Conservation (phyloP, 179 eudicot species). For the Beta macrorhiza region DNA sequence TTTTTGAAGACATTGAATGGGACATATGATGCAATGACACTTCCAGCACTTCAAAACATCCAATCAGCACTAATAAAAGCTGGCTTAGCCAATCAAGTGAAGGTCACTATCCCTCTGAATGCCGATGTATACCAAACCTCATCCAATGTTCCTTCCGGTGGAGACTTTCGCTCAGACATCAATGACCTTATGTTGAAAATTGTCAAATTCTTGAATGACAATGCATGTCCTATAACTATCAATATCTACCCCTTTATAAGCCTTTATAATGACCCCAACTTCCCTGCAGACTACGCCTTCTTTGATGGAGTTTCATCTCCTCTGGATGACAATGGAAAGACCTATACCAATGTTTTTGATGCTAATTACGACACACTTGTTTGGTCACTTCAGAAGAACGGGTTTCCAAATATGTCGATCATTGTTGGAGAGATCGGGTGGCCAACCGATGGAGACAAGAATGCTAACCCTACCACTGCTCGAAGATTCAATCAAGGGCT, state of each 20-base stretch:
- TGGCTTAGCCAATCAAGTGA: constrained; percentile 58
- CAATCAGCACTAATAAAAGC: constrained; percentile 79
- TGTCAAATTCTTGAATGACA: constrained; percentile 50
- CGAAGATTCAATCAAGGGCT: constrained; percentile 60
- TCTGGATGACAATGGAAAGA: constrained; percentile 47
- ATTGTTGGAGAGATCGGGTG: constrained; percentile 71
- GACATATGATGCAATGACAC: constrained; percentile 47
- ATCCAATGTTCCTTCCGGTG: constrained; percentile 52
- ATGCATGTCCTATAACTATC: constrained; percentile 61
- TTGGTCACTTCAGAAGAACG: constrained; percentile 54
- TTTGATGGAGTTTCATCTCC: constrained; percentile 49
- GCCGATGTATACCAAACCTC: constrained; percentile 65
- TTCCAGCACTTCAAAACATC: constrained; percentile 72
- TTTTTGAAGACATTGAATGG: constrained; percentile 58
- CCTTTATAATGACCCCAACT: constrained; percentile 52
- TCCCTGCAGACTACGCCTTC: constrained; percentile 60
- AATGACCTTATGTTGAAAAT: constrained; percentile 56
- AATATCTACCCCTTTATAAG: constrained; percentile 84
- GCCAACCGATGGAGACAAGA: constrained; percentile 61
- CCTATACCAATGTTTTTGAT: constrained; percentile 55
- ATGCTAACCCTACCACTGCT: constrained; percentile 48
- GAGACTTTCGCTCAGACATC: constrained; percentile 68
- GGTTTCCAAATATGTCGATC: constrained; percentile 48
- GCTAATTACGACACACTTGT: constrained; percentile 64
- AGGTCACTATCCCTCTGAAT: constrained; percentile 66